Conservation (phyloP, 352 stramenopile genomes). For the Globisporangium viniferum region DNA sequence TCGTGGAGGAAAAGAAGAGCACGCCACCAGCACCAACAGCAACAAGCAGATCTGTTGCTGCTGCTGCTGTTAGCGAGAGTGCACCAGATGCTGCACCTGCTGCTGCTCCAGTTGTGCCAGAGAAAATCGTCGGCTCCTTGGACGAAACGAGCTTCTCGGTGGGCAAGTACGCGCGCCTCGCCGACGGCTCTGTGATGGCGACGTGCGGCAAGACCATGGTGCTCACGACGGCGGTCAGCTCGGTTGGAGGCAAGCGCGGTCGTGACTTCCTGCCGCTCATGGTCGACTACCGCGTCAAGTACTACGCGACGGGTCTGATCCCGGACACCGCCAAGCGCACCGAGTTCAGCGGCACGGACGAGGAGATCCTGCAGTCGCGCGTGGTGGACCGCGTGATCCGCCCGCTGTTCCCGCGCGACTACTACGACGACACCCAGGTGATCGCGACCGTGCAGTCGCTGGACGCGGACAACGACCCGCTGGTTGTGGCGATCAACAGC, state of each 20-base stretch:
- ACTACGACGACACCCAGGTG: conserved; percentile 95
- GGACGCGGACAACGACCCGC: conserved; percentile 79
- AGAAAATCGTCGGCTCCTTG: conserved; percentile 42
- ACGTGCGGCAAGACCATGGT: conserved; percentile 83
- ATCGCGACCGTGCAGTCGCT: conserved; percentile 88
- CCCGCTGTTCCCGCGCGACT: conserved; percentile 93
- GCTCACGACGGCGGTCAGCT: conserved; percentile 82
- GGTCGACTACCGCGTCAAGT: conserved; percentile 94
- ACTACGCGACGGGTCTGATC: conserved; percentile 83
- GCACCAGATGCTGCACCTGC: not conserved
- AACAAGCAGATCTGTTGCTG: not conserved
- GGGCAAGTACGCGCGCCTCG: conserved; percentile 79
- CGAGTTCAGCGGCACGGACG: conserved; percentile 90
- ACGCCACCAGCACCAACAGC: not conserved
- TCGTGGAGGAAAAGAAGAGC: conserved; percentile 12
- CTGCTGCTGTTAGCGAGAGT: conserved; percentile 7
- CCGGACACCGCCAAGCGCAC: conserved; percentile 82
- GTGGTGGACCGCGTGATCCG: conserved; percentile 96
- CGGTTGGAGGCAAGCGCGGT: conserved; percentile 34
- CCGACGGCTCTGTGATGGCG: conserved; percentile 82
- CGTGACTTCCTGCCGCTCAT: conserved; percentile 89
- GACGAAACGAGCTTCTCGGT: conserved; percentile 59
- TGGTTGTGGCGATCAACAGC: conserved; percentile 88
- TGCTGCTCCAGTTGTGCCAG: conserved; percentile 11
- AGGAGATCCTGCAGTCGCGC: conserved; percentile 95